A percentile compares a stretch with the other conserved stretches of the same genome.
These are phyloP conservation scores for Penicillium ochrochloron DNA, from an alignment of 495 filamentous ascomycete genomes.

Conservation along the genomic window DNA sequence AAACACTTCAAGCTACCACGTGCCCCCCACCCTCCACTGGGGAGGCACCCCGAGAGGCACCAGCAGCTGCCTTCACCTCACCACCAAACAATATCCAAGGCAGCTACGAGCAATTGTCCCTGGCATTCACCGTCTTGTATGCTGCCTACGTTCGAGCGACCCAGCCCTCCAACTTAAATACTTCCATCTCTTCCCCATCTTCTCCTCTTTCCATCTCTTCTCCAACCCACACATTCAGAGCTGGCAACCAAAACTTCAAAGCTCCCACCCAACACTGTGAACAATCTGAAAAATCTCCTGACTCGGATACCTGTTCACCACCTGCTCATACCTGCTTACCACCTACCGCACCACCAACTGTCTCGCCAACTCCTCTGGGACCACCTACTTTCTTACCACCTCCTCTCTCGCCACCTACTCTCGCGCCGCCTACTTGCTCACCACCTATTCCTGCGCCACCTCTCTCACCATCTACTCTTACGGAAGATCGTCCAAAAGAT, in stretches of 20 bases:
- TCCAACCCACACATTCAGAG: neutral
- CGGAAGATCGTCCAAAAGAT: neutral
- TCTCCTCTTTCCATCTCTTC: slow-evolving; percentile 3
- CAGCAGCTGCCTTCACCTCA: neutral
- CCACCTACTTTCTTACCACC: too few relatives aligned
- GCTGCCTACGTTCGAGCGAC: neutral
- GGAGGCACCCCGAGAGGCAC: neutral
- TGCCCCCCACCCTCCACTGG: neutral
- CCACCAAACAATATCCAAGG: neutral
- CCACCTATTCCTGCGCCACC: too few relatives aligned
- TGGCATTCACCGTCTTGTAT: neutral
- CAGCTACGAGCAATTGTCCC: slow-evolving; percentile 3
- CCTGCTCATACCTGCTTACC: too few relatives aligned
- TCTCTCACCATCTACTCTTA: neutral
- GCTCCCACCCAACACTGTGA: neutral
- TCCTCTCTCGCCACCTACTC: neutral
- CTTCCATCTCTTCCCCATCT: neutral
- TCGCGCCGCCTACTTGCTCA: too few relatives aligned
- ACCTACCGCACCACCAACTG: too few relatives aligned
- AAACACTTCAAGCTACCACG: slow-evolving; percentile 2
- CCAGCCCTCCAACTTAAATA: neutral
- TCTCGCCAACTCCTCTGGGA: neutral
- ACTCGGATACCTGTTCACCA: slow-evolving; percentile 1
- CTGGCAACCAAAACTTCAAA: neutral
- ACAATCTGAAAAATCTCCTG: neutral